Conservation (phyloP, 768 basidiomycete species). For the Tricholoma sp. region DNA sequence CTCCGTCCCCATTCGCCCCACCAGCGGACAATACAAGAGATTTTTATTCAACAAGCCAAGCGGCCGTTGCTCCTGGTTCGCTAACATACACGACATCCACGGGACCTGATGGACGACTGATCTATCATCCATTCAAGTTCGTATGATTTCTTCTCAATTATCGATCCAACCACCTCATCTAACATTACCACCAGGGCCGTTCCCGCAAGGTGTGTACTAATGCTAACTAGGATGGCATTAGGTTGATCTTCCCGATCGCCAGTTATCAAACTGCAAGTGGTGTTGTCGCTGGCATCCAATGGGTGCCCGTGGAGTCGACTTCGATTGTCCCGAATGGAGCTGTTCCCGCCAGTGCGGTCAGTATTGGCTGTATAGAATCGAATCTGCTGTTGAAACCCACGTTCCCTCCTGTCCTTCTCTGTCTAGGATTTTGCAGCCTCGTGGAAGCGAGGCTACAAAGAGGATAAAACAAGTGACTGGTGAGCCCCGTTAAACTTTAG, state of each 20-base stretch:
- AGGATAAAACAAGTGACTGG: constrained; percentile 43
- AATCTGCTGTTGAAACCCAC: constrained; percentile 5
- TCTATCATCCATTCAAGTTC: constrained; percentile 75
- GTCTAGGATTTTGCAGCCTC: constrained; percentile 54
- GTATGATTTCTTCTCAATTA: constrained; percentile 19
- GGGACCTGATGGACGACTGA: constrained; percentile 52
- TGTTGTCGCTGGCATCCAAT: constrained; percentile 59
- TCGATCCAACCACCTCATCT: constrained; percentile 17
- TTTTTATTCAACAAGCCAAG: constrained; percentile 10
- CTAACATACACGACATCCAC: constrained; percentile 69
- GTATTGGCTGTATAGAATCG: constrained; percentile 16
- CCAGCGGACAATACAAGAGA: constrained; percentile 9
- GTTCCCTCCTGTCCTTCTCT: not conserved
- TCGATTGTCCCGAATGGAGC: constrained; percentile 55
- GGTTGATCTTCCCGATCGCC: constrained; percentile 20
- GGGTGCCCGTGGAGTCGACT: constrained; percentile 68
- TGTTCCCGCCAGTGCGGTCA: constrained; percentile 51
- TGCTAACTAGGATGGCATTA: constrained; percentile 1
- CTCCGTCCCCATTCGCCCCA: constrained; percentile 25
- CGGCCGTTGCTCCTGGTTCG: constrained; percentile 50
- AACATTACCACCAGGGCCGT: constrained; percentile 48
- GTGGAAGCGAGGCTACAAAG: constrained; percentile 42
- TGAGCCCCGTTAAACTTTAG: constrained; percentile 14
- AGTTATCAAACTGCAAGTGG: constrained; percentile 74
- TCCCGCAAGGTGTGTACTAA: constrained; percentile 54